Conservation (phyloP, 495 filamentous ascomycete genomes). For the Lindgomyces ingoldianus region DNA sequence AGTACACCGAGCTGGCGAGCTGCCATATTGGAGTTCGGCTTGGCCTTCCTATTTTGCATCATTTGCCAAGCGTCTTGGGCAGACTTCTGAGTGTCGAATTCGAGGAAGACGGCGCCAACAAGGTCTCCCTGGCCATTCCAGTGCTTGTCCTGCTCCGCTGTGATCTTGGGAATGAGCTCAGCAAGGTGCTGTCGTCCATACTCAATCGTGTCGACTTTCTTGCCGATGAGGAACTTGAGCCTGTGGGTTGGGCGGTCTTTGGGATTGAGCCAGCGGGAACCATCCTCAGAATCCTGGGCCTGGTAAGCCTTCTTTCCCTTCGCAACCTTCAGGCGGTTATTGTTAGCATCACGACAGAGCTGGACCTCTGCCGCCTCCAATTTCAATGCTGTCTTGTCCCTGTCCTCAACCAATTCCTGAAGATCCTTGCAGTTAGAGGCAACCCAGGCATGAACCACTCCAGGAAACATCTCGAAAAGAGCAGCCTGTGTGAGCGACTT, state of each 20-base stretch:
- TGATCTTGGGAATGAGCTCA: slow-evolving; percentile 76
- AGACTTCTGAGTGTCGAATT: slow-evolving; percentile 77
- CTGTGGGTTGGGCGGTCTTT: slow-evolving; percentile 87
- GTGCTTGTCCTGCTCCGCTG: slow-evolving; percentile 73
- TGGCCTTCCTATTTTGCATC: slow-evolving; percentile 81
- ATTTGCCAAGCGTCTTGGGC: slow-evolving; percentile 86
- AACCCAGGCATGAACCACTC: slow-evolving; percentile 86
- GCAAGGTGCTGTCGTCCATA: slow-evolving; percentile 84
- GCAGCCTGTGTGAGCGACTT: slow-evolving; percentile 71
- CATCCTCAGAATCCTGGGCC: slow-evolving; percentile 50
- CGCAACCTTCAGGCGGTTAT: slow-evolving; percentile 66
- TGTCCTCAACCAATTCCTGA: slow-evolving; percentile 79
- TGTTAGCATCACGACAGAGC: slow-evolving; percentile 80
- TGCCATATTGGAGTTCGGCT: slow-evolving; percentile 78
- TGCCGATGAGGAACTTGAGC: slow-evolving; percentile 74
- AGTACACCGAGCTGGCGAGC: slow-evolving; percentile 77
- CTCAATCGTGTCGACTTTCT: slow-evolving; percentile 94
- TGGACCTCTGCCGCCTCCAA: slow-evolving; percentile 89
- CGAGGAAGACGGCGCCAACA: slow-evolving; percentile 80
- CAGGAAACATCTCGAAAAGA: slow-evolving; percentile 73
- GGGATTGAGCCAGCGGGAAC: slow-evolving; percentile 58
- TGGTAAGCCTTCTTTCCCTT: slow-evolving; percentile 64
- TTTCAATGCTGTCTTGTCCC: slow-evolving; percentile 79
- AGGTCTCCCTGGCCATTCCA: slow-evolving; percentile 65
- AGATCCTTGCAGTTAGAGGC: slow-evolving; percentile 76